Conservation (phyloP, 2,329 filamentous ascomycete species). For the Ophiosphaerella narmari region DNA sequence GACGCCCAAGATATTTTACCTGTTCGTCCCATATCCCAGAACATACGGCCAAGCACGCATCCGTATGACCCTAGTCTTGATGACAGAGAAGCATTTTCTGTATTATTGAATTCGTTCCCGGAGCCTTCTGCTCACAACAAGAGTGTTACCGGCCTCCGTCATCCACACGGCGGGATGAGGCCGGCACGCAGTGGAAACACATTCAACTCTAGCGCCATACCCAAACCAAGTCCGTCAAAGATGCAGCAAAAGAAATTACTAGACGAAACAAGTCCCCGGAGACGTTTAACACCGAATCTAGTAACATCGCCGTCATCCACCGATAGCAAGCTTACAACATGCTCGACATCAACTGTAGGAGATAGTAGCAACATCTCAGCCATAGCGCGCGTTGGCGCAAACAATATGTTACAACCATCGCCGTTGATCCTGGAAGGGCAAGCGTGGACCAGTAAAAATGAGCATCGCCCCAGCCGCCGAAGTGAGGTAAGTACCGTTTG, state of each 20-base stretch:
- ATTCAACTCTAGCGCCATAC: slow-evolving; percentile 18
- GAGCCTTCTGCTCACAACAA: slow-evolving; percentile 19
- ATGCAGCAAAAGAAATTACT: slow-evolving; percentile 28
- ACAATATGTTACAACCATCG: slow-evolving; percentile 26
- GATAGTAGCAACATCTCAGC: slow-evolving; percentile 24
- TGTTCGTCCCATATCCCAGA: slow-evolving; percentile 14
- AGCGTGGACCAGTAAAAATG: slow-evolving; percentile 11
- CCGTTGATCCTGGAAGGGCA: slow-evolving; percentile 28
- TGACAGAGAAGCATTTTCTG: slow-evolving; percentile 9
- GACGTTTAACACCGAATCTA: slow-evolving; percentile 23
- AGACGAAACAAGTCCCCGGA: slow-evolving; percentile 25
- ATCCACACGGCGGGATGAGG: slow-evolving; percentile 29
- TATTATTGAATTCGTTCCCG: slow-evolving; percentile 13
- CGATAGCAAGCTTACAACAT: slow-evolving; percentile 29
- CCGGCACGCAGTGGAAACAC: slow-evolving; percentile 30
- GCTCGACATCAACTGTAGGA: slow-evolving; percentile 20
- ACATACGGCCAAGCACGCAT: slow-evolving; percentile 14
- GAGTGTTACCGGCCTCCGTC: slow-evolving; percentile 18
- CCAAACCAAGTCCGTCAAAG: slow-evolving; percentile 26
- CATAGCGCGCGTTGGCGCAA: slow-evolving; percentile 20
- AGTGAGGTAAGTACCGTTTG: slow-evolving; percentile 38
- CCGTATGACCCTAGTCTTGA: slow-evolving; percentile 6
- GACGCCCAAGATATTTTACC: slow-evolving; percentile 20
- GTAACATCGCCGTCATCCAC: slow-evolving; percentile 26
- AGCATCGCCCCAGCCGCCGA: slow-evolving; percentile 17